phyloP scores from a whole-genome alignment of 768 basidiomycete species.

The Leccinum olivaceopallidum region DNA sequence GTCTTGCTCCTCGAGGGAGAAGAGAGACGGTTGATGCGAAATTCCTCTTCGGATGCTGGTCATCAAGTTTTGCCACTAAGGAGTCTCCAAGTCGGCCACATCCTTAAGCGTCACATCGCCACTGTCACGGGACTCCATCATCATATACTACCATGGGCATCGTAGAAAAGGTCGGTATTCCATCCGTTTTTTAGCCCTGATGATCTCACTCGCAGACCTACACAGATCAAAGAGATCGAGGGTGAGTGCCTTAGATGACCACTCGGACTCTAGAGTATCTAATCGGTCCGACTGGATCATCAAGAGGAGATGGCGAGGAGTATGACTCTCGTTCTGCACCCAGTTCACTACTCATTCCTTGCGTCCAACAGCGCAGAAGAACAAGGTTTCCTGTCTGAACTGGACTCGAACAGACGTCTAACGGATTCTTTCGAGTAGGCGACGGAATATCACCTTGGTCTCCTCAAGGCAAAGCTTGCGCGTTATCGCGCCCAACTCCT shows the following conservation, averaged over 20 bases:
- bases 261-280: constrained; percentile 7
- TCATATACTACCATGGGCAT: constrained; percentile 69
- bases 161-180: constrained; percentile 78
- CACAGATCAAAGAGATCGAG: constrained; percentile 93
- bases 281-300: constrained; percentile 4
- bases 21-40: constrained; percentile 64
- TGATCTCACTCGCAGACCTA: constrained; percentile 8
- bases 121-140: background rate
- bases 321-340: constrained; percentile 44
- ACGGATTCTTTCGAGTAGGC: constrained; percentile 51
- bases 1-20: constrained; percentile 61
- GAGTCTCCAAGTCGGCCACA: background rate
- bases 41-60: constrained; percentile 26
- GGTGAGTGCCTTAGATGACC: constrained; percentile 50
- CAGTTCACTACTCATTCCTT: background rate
- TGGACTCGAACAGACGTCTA: constrained; percentile 7
- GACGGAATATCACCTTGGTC: constrained; percentile 91
- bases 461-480: constrained; percentile 92
- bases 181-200: background rate
- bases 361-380: constrained; percentile 79
- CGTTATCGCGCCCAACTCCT: constrained; percentile 94
- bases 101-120: background rate
- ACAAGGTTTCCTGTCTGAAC: constrained; percentile 61
- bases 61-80: constrained; percentile 12
- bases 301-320: constrained; percentile 98